These are phyloP conservation scores for Sicyos baderoa DNA, from an alignment of 306 rosid genomes.

Conservation along the genomic window DNA sequence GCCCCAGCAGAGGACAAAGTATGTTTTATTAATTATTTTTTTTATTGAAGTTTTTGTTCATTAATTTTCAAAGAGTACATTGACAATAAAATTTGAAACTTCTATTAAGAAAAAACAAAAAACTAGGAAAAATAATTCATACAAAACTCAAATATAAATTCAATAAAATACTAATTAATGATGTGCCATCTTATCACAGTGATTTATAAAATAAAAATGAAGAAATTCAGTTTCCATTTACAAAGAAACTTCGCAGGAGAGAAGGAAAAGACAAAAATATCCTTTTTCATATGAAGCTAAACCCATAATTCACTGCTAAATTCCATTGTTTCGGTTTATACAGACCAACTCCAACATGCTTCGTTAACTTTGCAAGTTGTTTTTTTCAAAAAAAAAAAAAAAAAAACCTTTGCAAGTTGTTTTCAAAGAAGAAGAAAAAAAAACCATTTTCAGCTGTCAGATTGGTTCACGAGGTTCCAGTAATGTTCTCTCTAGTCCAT, in stretches of 20 bases:
- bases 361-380: neutral
- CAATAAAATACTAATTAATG: no score
- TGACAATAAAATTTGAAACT: no score
- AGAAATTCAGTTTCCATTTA: neutral
- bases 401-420: neutral
- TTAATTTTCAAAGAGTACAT: no score
- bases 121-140: no score
- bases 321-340: neutral
- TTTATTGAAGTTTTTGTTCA: no score
- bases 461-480: neutral
- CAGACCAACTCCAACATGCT: neutral
- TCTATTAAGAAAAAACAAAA: no score
- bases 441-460: neutral
- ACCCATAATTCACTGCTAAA: neutral
- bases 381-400: neutral
- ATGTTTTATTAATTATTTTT: no score
- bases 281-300: neutral
- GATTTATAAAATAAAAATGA: no score
- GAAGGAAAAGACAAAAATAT: neutral
- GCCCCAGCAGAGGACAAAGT: no score
- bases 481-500: constrained; percentile 39
- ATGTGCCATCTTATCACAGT: no score
- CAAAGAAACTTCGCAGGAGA: neutral
- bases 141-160: no score
- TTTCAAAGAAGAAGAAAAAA: neutral